Evolutionary conservation across 768 basidiomycete genomes (phyloP), one percentile per base, ranked within the genome.

Genomic region (Pisolithus orientalis): DNA sequence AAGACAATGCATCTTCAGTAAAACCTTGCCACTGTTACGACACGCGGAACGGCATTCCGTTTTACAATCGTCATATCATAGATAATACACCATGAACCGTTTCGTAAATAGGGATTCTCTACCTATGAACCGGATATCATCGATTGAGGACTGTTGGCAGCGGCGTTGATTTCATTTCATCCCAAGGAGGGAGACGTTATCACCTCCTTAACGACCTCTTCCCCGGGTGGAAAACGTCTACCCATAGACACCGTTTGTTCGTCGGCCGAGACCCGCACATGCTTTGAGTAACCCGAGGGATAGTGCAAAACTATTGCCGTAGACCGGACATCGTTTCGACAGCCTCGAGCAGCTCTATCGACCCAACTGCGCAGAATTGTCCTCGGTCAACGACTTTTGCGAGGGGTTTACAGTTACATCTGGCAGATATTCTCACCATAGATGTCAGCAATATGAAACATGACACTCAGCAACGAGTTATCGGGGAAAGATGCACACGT

Each of bases 361-460:
- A 86, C 65, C 84, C 83, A 85, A 29, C 84, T 79, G 27, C 68
- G 79, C 5, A 83, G 75, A 76, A 51, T 61, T 75, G 27, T 60
- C 60, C 57, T 68, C 62, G 55, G 68, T 60, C 57, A 57, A 52
- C 58, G 31, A 59, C 53, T 53, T 62, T 56, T 55, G 65, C 55
- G 77, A 78, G 29, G 24, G 88, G 85, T 66, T 90, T 92, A 56
- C 89, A 77, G 61, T 79, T 79, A 62, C 90, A 92, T 46, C 87
- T 85, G 28, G 90, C 71, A 65, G 90, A 93, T 17, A 88, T 90
- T 52, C 87, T 79, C 37, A 89, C 85, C 66, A 75, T 75, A 13
- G 87, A 78, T 47, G 87, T 90, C n/a, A 86, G 78, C 31, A 92
- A 75, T 51, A 92, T 80, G 65, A 88, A 85, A 25, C 85, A 85